Evolutionary conservation across 257 asterid genomes (phyloP).

Genomic region (Solanum paucissectum): DNA sequence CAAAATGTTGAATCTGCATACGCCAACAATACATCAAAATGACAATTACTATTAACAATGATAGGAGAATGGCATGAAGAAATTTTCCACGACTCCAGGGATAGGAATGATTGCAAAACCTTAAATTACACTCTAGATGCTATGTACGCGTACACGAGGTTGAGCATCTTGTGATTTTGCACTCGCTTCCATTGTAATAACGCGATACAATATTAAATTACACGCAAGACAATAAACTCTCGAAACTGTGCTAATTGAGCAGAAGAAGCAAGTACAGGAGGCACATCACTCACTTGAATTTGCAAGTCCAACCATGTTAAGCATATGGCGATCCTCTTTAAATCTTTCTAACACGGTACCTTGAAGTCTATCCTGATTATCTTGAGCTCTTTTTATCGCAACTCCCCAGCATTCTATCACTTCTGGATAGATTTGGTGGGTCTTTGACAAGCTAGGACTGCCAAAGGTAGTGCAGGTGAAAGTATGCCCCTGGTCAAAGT

Average conservation of each 20-base stretch:
- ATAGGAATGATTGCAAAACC: neutral
- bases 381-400: conserved; percentile 23
- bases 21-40: neutral
- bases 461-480: conserved; percentile 73
- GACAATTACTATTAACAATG: neutral
- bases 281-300: conserved; percentile 51
- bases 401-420: conserved; percentile 87
- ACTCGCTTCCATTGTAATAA: neutral
- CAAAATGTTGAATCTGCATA: neutral
- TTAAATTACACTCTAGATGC: neutral
- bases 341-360: conserved; percentile 79
- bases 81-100: neutral
- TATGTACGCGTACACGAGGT: neutral
- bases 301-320: conserved; percentile 88
- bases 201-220: neutral
- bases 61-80: neutral
- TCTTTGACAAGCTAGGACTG: conserved; percentile 61
- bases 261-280: neutral
- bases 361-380: conserved; percentile 20
- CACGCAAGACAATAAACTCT: neutral
- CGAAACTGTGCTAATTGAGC: neutral
- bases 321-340: conserved; percentile 87
- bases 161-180: neutral
- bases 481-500: conserved; percentile 74
- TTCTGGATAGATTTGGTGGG: conserved; percentile 38